These are phyloP conservation scores for Fusarium hainanense DNA, from an alignment of 2,329 filamentous ascomycete genomes.

Conservation along the genomic window DNA sequence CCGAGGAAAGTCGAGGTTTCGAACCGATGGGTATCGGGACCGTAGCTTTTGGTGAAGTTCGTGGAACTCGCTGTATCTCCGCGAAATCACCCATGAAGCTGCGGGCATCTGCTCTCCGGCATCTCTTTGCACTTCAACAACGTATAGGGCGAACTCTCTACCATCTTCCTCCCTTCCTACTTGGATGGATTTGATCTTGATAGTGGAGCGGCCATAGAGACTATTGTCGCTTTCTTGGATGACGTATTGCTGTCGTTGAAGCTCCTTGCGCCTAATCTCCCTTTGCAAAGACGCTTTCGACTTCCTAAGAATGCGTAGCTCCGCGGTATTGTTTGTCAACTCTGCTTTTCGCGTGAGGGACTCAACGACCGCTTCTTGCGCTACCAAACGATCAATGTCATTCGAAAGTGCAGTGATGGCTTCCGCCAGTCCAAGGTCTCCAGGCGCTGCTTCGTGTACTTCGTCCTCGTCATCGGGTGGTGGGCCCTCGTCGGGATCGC, in stretches of 20 bases:
- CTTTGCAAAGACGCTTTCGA: conserved; percentile 92
- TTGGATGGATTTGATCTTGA: conserved; percentile 92
- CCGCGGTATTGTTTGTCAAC: conserved; percentile 94
- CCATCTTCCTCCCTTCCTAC: conserved; percentile 93
- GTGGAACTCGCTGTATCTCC: conserved; percentile 96
- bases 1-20: conserved; percentile 90
- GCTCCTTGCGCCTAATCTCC: conserved; percentile 92
- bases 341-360: conserved; percentile 94
- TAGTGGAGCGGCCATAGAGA: conserved; percentile 88
- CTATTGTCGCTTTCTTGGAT: conserved; percentile 98
- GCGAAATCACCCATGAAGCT: conserved; percentile 92
- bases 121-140: conserved; percentile 89
- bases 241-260: conserved; percentile 96
- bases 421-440: conserved; percentile 91
- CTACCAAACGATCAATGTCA: conserved; percentile 87
- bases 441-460: conserved; percentile 93
- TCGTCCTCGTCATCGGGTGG: conserved; percentile 76
- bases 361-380: conserved; percentile 91
- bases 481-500: conserved; percentile 71
- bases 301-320: conserved; percentile 90
- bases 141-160: conserved; percentile 91
- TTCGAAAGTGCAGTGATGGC: conserved; percentile 88
- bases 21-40: conserved; percentile 85
- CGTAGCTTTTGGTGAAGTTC: conserved; percentile 92
- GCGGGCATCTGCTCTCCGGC: conserved; percentile 96